Conservation (phyloP, 345 rosid species). For the Sisymbrium altissimum region DNA sequence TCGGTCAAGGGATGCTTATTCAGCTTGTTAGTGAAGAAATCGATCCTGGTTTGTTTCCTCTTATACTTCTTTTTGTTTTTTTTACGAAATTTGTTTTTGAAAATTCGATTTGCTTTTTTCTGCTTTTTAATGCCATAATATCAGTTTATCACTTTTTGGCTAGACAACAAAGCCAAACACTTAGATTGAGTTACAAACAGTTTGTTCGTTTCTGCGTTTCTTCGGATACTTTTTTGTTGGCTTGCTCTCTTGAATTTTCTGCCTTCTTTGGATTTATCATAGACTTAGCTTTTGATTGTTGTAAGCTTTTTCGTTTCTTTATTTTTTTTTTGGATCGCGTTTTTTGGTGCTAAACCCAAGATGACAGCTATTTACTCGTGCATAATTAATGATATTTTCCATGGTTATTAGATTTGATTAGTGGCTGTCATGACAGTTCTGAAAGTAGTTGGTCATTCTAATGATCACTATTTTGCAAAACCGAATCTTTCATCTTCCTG, state of each 20-base stretch:
- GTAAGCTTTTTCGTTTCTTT: neutral
- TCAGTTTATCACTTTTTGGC: conserved; percentile 3
- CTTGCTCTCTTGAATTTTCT: neutral
- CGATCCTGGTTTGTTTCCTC: conserved; percentile 61
- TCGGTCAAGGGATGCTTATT: conserved; percentile 77
- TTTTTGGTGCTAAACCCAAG: neutral
- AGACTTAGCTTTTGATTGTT: conserved; percentile 6
- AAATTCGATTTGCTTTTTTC: neutral
- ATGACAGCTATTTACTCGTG: conserved; percentile 24
- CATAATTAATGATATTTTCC: neutral
- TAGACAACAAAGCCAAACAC: conserved; percentile 19
- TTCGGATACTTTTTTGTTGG: neutral
- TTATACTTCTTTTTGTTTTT: neutral
- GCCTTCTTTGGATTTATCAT: neutral
- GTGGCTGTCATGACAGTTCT: neutral
- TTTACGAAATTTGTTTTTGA: neutral
- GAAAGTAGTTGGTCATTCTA: neutral
- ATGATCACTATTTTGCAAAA: neutral
- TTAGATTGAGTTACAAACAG: neutral
- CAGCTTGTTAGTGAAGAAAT: conserved; percentile 79
- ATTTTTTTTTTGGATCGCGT: neutral
- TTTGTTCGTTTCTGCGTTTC: neutral
- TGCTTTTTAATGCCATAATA: neutral
- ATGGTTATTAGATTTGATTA: neutral
- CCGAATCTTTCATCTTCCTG: conserved; percentile 5